Conservation (phyloP, 2,329 filamentous ascomycete species). For the Nothopassalora personata region DNA sequence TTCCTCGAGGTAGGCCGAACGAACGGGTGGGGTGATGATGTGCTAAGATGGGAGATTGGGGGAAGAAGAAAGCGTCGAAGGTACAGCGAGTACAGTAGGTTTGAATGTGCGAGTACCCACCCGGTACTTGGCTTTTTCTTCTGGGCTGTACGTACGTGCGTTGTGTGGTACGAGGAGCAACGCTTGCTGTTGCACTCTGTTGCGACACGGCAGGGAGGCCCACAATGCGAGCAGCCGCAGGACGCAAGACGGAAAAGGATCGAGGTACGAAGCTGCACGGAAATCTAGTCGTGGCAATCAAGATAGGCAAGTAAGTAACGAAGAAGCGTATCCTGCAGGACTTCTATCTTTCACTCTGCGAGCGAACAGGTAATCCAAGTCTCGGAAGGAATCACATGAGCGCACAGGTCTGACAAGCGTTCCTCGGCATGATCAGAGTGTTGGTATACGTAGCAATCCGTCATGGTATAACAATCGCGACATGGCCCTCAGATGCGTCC, state of each 20-base stretch:
- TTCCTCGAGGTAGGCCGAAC: background rate
- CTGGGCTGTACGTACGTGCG: background rate
- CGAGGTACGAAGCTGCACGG: too few species aligned
- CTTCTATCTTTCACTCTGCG: background rate
- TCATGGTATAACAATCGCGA: background rate
- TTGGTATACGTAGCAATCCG: background rate
- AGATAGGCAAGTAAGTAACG: too few species aligned
- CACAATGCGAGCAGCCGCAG: too few species aligned
- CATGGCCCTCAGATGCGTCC: background rate
- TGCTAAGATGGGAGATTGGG: too few species aligned
- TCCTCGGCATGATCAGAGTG: background rate
- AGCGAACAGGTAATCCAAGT: background rate
- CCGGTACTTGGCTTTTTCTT: background rate
- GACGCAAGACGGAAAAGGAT: too few species aligned
- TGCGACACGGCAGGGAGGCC: background rate
- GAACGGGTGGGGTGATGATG: background rate
- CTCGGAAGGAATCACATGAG: background rate
- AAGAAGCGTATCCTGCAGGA: too few species aligned
- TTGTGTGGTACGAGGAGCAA: background rate
- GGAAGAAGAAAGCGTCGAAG: too few species aligned
- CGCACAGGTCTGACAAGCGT: background rate
- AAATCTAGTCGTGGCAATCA: too few species aligned
- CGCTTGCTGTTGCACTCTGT: background rate
- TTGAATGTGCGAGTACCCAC: background rate
- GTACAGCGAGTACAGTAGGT: background rate